phyloP scores from a whole-genome alignment of 176 grass and related monocot genomes.

The Otatea glauca region DNA sequence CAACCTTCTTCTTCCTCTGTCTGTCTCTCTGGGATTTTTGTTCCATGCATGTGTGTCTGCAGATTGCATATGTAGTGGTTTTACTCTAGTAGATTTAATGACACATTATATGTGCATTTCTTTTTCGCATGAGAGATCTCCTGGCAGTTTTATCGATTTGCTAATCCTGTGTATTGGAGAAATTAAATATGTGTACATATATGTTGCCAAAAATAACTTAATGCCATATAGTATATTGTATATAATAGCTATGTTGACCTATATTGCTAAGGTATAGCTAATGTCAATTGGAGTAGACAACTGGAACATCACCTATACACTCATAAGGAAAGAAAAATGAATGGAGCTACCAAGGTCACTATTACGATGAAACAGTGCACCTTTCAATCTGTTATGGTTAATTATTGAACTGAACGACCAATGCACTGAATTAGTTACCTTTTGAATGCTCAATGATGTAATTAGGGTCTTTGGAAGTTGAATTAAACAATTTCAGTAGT shows the following conservation, averaged over 20 bases:
- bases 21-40: constrained; percentile 40
- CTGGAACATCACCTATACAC: background rate
- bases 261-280: background rate
- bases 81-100: background rate
- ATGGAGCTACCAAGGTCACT: background rate
- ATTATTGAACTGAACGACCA: background rate
- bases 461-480: too few species aligned
- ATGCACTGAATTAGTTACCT: background rate
- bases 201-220: background rate
- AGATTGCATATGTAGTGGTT: background rate
- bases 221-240: background rate
- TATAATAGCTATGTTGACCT: background rate
- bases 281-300: background rate
- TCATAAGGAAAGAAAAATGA: background rate
- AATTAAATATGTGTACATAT: background rate
- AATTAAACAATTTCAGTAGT: too few species aligned
- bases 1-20: too few species aligned
- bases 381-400: background rate
- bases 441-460: too few species aligned
- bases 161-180: background rate
- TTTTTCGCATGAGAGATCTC: background rate
- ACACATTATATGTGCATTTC: background rate
- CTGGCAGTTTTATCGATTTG: background rate
- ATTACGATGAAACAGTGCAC: background rate
- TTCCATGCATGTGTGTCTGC: constrained; percentile 20